Base-by-base conservation (phyloP, 169 alveolate species). In the Eimeria praecox region DNA sequence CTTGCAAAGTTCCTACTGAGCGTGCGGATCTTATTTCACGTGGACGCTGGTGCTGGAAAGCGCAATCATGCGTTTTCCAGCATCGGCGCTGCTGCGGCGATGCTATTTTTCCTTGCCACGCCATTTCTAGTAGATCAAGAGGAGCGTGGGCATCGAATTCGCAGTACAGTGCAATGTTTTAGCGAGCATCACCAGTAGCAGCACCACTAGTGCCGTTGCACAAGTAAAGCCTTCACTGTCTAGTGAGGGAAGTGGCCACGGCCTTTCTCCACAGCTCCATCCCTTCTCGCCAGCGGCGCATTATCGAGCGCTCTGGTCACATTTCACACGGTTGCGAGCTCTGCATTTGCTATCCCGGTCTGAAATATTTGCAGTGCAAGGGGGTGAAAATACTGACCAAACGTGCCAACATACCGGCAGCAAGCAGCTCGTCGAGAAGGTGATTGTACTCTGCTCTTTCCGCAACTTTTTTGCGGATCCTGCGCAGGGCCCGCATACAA, bases 211-310 rank as follows among this genome's bases (percentile, higher is more conserved):
- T 38, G 20, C 38, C 10, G 73, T 62, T 27, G 73, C 12, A 62
- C 1, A 3, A 27, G 73, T 3, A 71, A 44, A 49, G 46, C 71
- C 33, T 6, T 46, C 62, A 82, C 73, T 85, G 92, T 20, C 49
- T 35, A 35, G 62, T 59, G 56, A 85, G 92, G 18, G 92, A 85
- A 27, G 92, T 85, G 42, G 92, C 92, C 1, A 85, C 92, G n/a
- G 92, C 92, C 35, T 85, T 85, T 20, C 78, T 85, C 92, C 92
- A 85, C 92, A 85, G 54, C 35, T 85, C 92, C 92, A 85, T 85
- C 62, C 92, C 92, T 59, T 85, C 92, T 54, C 92, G 49, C 92
- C 92, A 85, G 62, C 92, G 92, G 30, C 59, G 54, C 92, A 85
- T 85, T 85, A 85, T 85, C 54, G 92, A 85, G 66, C 92, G 92